Percentiles rank a stretch among this genome's conserved stretches.
These are phyloP conservation scores for Sclerotinia sclerotiorum DNA, from an alignment of 2,329 filamentous ascomycete genomes.

Conservation along the genomic window DNA sequence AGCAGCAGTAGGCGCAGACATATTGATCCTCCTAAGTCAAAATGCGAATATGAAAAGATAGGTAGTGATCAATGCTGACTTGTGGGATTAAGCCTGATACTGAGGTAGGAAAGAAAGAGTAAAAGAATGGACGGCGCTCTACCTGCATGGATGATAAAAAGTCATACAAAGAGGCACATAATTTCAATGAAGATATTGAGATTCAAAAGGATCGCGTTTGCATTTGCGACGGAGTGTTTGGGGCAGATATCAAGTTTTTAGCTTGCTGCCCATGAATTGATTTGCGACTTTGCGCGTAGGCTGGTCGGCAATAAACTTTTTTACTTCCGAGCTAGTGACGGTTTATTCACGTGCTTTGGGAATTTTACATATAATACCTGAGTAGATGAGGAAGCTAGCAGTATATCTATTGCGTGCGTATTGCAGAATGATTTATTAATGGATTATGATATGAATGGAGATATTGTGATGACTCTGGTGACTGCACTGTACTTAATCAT, in stretches of 20 bases:
- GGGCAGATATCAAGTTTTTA: constrained; percentile 18
- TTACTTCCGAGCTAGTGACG: constrained; percentile 7
- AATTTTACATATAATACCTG: neutral
- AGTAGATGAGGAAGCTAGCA: too few species aligned
- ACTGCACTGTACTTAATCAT: too few species aligned
- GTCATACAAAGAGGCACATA: constrained; percentile 21
- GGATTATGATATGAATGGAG: neutral
- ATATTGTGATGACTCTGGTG: neutral
- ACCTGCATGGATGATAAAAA: constrained; percentile 9
- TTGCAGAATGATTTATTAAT: neutral
- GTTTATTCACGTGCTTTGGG: neutral
- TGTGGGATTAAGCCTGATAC: neutral
- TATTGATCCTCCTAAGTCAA: constrained; percentile 24
- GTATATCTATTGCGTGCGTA: too few species aligned
- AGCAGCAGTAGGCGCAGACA: constrained; percentile 38
- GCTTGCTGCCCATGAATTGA: constrained; percentile 4
- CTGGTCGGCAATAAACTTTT: constrained; percentile 23
- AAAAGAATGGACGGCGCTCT: constrained; percentile 23
- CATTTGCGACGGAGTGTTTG: neutral
- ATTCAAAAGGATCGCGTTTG: constrained; percentile 17
- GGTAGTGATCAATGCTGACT: constrained; percentile 2
- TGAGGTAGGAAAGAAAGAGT: constrained; percentile 13
- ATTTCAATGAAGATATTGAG: constrained; percentile 6
- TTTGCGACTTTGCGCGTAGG: neutral
- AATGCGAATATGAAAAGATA: neutral